Base-by-base conservation (phyloP, 306 rosid genomes). In the Quercus alba region DNA sequence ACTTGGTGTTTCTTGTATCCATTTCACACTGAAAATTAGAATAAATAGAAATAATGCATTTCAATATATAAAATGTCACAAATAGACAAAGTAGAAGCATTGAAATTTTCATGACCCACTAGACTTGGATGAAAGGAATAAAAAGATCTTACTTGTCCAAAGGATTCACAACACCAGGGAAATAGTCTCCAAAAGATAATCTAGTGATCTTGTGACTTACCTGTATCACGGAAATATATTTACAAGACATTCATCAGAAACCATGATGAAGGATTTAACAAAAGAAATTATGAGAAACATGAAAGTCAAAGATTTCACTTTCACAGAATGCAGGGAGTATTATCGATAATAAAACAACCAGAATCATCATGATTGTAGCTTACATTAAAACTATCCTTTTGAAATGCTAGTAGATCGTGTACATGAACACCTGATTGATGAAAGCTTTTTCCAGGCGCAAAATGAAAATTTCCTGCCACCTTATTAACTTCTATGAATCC, bases 361-460 rank as follows among this genome's bases (percentile, higher is more conserved):
- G 44, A 78, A 71, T 72, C 33, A 70, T 71, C 80, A 66, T 11
- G 52, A 88, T 61, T 74, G 75, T 52, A 66, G 64, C 97, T 87
- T 96, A 93, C 99, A 86, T 96, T 96, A 73, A 93, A 96, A 75
- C 97, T 91, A 69, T 96, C 98, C 88, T 89, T 96, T 87, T 96
- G 98, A 89, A 96, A 93, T 61, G 97, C 91, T 88, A 90, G 81
- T 54, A 96, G 72, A 86, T 96, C 97, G 61, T 96, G 99, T 30
- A 96, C 93, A 59, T 91, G 99, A 61, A 89, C 94, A 71, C 92
- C 93, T 69, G 98, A 90, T 84, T 96, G 98, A 80, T 96, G 98
- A 84, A 96, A 96, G 83, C 99, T 96, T 89, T 96, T 96, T 81
- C 98, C 99, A 72, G 97, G 97, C 71, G 98, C 98, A 88, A 96